Percentiles rank a stretch among this genome's conserved stretches.
Conservation (phyloP, 768 basidiomycete species). For the Mrakia gelida region DNA sequence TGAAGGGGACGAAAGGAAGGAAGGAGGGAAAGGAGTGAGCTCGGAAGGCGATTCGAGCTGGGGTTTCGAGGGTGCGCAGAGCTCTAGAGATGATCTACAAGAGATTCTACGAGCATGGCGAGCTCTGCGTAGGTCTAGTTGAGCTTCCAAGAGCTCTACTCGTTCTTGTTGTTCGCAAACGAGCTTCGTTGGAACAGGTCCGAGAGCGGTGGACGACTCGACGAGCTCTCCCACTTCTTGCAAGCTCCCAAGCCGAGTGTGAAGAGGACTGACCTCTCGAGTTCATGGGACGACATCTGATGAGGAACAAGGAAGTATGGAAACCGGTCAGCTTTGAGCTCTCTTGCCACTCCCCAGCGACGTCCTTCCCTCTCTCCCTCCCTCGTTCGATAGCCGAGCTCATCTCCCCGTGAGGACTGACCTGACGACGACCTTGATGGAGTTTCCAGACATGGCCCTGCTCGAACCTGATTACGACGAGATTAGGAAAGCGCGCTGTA, state of each 20-base stretch:
- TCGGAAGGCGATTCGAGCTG: neutral
- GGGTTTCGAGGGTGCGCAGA: too few relatives aligned
- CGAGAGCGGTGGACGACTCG: neutral
- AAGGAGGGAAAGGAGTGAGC: neutral
- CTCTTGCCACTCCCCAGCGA: too few relatives aligned
- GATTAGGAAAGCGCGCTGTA: neutral
- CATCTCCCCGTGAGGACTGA: conserved; percentile 31
- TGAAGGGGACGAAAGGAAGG: neutral
- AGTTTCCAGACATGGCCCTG: conserved; percentile 10
- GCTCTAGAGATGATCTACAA: too few relatives aligned
- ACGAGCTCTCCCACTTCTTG: too few relatives aligned
- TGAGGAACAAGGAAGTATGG: conserved; percentile 44
- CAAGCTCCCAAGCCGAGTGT: neutral
- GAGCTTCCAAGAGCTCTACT: too few relatives aligned
- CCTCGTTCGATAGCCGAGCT: neutral
- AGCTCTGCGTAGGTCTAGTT: neutral
- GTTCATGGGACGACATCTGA: conserved; percentile 95
- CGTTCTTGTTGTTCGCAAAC: too few relatives aligned
- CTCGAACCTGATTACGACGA: neutral
- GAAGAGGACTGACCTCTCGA: conserved; percentile 62
- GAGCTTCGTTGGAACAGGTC: neutral
- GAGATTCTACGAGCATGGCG: neutral
- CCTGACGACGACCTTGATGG: conserved; percentile 48
- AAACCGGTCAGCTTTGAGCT: neutral
- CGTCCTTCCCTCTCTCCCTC: neutral